Base-by-base conservation (phyloP, 2,329 filamentous ascomycete genomes). In the Diaporthe vexans region DNA sequence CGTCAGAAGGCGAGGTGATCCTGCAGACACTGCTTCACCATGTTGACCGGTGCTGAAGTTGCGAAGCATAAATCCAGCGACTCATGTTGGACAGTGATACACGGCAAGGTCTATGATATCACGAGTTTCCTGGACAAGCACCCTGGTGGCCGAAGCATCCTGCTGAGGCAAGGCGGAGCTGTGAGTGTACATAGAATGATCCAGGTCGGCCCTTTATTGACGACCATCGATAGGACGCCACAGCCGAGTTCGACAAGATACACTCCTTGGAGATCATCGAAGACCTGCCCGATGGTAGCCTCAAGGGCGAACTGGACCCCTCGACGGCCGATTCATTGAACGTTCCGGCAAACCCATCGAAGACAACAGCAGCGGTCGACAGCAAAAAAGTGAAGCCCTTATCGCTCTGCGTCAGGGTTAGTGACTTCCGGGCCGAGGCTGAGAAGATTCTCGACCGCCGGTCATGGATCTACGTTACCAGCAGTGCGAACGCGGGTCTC, bases 371-470 rank as follows among this genome's bases (percentile, higher is more conserved):
- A 54, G 26, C 54, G 71, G 13, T 63, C 63, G 24, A 70, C 71
- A 46, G 65, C 76, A 73, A 72, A 10, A 71, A 72, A 0, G 73
- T 78, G 13, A 79, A 78, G 43, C 80, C 81, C 29, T 78, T 82
- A 40, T 79, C 81, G 37, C 77, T 78, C 63, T 80, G 80, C 75
- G 75, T 79, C 68, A 79, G 58, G 57, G 79, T 65, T 52, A 76
- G 54, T 87, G 91, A 75, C 87, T 94, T 76, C 91, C 91, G 68
- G 35, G 57, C 76, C 6, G 80, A 78, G 8, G 81, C 81, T 1
- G 87, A 89, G 78, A 86, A 87, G 71, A 82, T 94, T 19, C 93
- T 94, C 79, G 88, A 88, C 65, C 90, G 89, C 68, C 93, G 91
- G 1, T 88, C 91, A 24, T 80, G 77, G 74, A 75, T 79, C 4